These are phyloP conservation scores for Pinus tabuliformis DNA, from an alignment of 75 land plant species.

Conservation along the genomic window DNA sequence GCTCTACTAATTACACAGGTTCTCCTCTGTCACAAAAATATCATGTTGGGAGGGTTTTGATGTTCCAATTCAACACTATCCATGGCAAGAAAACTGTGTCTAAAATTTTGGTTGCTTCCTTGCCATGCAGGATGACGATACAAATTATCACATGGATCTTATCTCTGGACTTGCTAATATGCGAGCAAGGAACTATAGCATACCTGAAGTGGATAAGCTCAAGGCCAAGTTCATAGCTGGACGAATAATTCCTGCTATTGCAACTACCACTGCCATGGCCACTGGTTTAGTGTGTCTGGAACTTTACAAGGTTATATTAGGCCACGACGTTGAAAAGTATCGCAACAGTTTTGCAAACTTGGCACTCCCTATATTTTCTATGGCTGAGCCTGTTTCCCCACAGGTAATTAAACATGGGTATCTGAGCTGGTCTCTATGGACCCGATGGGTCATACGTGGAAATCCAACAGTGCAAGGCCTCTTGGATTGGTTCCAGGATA, in stretches of 20 bases:
- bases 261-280: slow-evolving; percentile 92
- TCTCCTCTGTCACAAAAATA: no score
- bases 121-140: slow-evolving; percentile 72
- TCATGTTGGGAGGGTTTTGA: no score
- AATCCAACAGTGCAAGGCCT: slow-evolving; percentile 67
- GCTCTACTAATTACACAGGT: background rate
- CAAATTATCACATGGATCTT: slow-evolving; percentile 83
- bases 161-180: slow-evolving; percentile 91
- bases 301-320: slow-evolving; percentile 76
- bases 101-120: no score
- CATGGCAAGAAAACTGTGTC: no score
- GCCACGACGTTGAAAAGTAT: slow-evolving; percentile 72
- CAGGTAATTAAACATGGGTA: slow-evolving; percentile 64
- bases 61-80: no score
- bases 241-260: slow-evolving; percentile 90
- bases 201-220: slow-evolving; percentile 93
- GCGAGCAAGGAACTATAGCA: slow-evolving; percentile 91
- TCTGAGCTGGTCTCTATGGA: slow-evolving; percentile 89
- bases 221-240: slow-evolving; percentile 95
- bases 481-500: slow-evolving; percentile 67
- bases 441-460: slow-evolving; percentile 70
- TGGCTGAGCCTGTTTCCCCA: slow-evolving; percentile 93
- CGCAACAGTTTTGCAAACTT: slow-evolving; percentile 86
- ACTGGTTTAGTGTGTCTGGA: slow-evolving; percentile 93
- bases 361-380: slow-evolving; percentile 85